Percentiles rank a stretch among this genome's conserved stretches.
These are phyloP conservation scores for Cicer cuneatum DNA, from an alignment of 306 rosid genomes.

Conservation along the genomic window DNA sequence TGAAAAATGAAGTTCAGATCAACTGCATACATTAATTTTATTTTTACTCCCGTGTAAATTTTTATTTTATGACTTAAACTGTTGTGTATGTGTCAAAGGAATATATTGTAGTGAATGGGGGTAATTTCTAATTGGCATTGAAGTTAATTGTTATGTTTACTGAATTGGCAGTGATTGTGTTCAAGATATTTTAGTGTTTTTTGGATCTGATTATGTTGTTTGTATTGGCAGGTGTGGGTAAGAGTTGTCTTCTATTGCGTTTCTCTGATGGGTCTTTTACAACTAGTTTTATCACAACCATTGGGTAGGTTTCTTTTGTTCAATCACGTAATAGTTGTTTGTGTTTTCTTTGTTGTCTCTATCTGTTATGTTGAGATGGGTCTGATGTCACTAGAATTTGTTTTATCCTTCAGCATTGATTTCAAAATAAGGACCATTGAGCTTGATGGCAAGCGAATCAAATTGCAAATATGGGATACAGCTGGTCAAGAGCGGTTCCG, in stretches of 20 bases:
- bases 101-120: background rate
- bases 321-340: slow-evolving; percentile 2
- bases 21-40: background rate
- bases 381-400: slow-evolving; percentile 44
- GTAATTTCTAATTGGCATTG: background rate
- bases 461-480: slow-evolving; percentile 98
- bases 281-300: slow-evolving; percentile 96
- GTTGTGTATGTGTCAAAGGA: background rate
- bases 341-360: slow-evolving; percentile 24
- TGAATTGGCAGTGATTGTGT: background rate
- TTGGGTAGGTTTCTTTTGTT: slow-evolving; percentile 66
- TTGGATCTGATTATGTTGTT: slow-evolving; percentile 36
- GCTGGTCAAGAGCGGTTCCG: slow-evolving; percentile 98
- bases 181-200: background rate
- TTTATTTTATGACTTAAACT: background rate
- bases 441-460: slow-evolving; percentile 91
- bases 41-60: slow-evolving; percentile 8
- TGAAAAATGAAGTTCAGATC: slow-evolving; percentile 16
- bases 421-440: slow-evolving; percentile 97
- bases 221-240: slow-evolving; percentile 86
- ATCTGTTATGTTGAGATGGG: background rate
- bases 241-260: slow-evolving; percentile 97
- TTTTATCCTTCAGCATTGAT: slow-evolving; percentile 73
- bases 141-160: background rate
- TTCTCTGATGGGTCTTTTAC: slow-evolving; percentile 98